Conservation (phyloP, 75 land plant species). For the Selaginella tamariscina region DNA sequence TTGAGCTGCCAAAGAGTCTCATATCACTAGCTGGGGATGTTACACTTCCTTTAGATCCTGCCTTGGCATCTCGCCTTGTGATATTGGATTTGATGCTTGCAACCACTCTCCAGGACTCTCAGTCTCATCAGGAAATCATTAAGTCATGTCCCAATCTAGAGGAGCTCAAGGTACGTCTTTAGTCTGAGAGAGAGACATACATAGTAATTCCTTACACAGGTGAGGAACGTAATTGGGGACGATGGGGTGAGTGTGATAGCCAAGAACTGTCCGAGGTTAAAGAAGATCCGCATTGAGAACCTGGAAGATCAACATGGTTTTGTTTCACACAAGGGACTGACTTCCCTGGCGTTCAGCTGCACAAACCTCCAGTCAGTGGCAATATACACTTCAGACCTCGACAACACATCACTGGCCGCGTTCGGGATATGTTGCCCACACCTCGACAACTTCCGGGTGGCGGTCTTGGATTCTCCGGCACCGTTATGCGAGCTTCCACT, state of each 20-base stretch:
- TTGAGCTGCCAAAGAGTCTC: slow-evolving; percentile 43
- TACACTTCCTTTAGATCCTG: slow-evolving; percentile 27
- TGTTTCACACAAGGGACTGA: slow-evolving; percentile 66
- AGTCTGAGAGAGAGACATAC: neutral
- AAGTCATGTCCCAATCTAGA: slow-evolving; percentile 73
- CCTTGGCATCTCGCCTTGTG: slow-evolving; percentile 38
- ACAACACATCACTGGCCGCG: slow-evolving; percentile 51
- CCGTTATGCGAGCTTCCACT: slow-evolving; percentile 62
- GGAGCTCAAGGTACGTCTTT: slow-evolving; percentile 54
- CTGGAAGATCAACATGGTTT: slow-evolving; percentile 60
- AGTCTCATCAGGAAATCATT: slow-evolving; percentile 59
- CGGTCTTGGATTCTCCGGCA: slow-evolving; percentile 50
- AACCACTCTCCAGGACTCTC: slow-evolving; percentile 35
- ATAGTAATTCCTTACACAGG: slow-evolving; percentile 30
- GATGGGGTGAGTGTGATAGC: slow-evolving; percentile 68
- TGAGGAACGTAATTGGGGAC: slow-evolving; percentile 77
- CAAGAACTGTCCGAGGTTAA: slow-evolving; percentile 51
- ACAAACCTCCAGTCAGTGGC: slow-evolving; percentile 55
- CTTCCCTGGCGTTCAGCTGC: slow-evolving; percentile 59
- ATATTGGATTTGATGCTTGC: slow-evolving; percentile 71
- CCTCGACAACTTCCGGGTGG: slow-evolving; percentile 71
- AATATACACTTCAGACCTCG: slow-evolving; percentile 66
- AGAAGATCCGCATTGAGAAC: slow-evolving; percentile 64
- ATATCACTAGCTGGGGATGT: slow-evolving; percentile 44
- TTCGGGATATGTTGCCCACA: slow-evolving; percentile 49